phyloP scores from a whole-genome alignment of 345 rosid species.

The Turritis glabra region DNA sequence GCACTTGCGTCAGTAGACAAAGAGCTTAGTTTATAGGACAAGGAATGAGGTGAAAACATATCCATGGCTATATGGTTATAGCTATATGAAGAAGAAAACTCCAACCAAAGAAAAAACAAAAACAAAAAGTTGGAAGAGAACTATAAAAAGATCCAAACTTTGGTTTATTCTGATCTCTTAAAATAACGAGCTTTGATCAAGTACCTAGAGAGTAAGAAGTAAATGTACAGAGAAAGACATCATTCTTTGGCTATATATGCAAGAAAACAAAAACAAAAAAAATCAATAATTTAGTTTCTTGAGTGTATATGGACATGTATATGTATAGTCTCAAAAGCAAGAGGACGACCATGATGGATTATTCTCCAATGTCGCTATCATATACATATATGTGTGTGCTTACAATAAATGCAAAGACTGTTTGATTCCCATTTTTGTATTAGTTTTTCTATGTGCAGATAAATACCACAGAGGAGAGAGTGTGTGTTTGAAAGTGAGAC shows the following conservation, averaged over 20 bases:
- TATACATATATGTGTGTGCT: slow-evolving; percentile 39
- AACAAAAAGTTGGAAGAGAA: slow-evolving; percentile 33
- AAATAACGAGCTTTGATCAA: slow-evolving; percentile 46
- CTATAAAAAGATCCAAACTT: slow-evolving; percentile 50
- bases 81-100: slow-evolving; percentile 43
- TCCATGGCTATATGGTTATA: slow-evolving; percentile 42
- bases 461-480: slow-evolving; percentile 42
- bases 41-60: slow-evolving; percentile 52
- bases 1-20: slow-evolving; percentile 70
- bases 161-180: slow-evolving; percentile 46
- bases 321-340: slow-evolving; percentile 44
- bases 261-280: background rate
- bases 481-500: slow-evolving; percentile 33
- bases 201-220: slow-evolving; percentile 46
- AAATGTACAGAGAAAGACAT: slow-evolving; percentile 56
- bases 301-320: slow-evolving; percentile 19
- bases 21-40: slow-evolving; percentile 62
- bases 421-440: slow-evolving; percentile 39
- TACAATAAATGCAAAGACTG: slow-evolving; percentile 45
- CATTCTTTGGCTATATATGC: slow-evolving; percentile 55
- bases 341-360: slow-evolving; percentile 67
- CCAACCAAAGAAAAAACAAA: slow-evolving; percentile 46
- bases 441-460: slow-evolving; percentile 41
- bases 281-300: slow-evolving; percentile 9
- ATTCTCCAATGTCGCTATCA: slow-evolving; percentile 71